Evolutionary conservation across 371 early-diverging fungal genomes (phyloP).

Genomic region (Circinella umbellata): DNA sequence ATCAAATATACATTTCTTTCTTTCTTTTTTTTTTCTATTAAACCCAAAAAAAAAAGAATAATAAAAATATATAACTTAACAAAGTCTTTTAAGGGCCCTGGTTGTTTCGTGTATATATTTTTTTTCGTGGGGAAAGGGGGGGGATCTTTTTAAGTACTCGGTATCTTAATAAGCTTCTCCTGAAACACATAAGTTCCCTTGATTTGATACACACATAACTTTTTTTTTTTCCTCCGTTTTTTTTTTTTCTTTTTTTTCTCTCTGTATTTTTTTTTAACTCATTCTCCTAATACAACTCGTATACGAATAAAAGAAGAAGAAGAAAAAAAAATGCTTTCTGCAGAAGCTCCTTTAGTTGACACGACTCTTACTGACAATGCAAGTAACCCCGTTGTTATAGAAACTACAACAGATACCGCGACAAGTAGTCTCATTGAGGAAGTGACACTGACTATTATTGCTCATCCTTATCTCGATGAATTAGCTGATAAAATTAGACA

Average conservation of each 20-base stretch:
- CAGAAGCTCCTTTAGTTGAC: conserved; percentile 4
- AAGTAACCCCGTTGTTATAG: not conserved
- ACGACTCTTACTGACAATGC: not conserved
- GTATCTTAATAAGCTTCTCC: not conserved
- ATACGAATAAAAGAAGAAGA: too few relatives aligned
- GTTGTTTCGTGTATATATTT: too few relatives aligned
- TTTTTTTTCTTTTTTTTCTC: not conserved
- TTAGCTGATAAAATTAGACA: conserved; percentile 67
- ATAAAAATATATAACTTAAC: too few relatives aligned
- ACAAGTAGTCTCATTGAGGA: conserved; percentile 32
- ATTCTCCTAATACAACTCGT: too few relatives aligned
- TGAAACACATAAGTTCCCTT: not conserved
- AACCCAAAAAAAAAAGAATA: too few relatives aligned
- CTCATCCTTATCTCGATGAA: conserved; percentile 85
- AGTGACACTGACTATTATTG: conserved; percentile 67
- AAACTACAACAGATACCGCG: conserved; percentile 8
- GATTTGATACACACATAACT: too few relatives aligned
- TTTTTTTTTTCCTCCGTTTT: too few relatives aligned
- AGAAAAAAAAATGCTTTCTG: not conserved
- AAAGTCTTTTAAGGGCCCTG: too few relatives aligned
- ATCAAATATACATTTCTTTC: too few relatives aligned
- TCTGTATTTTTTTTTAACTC: too few relatives aligned
- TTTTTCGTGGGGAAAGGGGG: too few relatives aligned
- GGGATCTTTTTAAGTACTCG: not conserved
- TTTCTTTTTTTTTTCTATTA: too few relatives aligned